Evolutionary conservation across 257 asterid species (phyloP).

Genomic region (Primulina eburnea): DNA sequence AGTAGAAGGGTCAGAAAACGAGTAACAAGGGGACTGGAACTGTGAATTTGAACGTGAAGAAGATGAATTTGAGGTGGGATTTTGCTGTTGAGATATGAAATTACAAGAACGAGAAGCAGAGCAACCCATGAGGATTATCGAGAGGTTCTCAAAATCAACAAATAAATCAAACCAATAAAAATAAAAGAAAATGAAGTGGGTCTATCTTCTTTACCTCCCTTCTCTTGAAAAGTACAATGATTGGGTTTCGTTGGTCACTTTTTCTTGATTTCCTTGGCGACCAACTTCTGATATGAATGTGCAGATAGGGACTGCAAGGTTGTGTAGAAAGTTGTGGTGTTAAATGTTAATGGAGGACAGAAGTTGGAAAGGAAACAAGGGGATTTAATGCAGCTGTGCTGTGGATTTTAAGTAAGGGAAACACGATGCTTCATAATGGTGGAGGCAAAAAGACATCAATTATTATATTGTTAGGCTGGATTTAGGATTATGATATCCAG

Average conservation of each 20-base stretch:
- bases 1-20: slow-evolving; percentile 51
- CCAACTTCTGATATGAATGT: neutral
- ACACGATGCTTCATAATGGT: neutral
- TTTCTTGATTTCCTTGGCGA: slow-evolving; percentile 1
- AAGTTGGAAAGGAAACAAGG: neutral
- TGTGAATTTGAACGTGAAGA: slow-evolving; percentile 41
- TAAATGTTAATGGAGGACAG: neutral
- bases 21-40: slow-evolving; percentile 41
- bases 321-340: neutral
- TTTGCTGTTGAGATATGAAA: slow-evolving; percentile 45
- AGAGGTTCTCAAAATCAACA: slow-evolving; percentile 16
- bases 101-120: slow-evolving; percentile 62
- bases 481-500: neutral
- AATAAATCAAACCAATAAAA: neutral
- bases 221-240: slow-evolving; percentile 27
- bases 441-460: neutral
- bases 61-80: slow-evolving; percentile 45
- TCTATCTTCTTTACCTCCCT: neutral
- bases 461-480: neutral
- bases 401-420: neutral
- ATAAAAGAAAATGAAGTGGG: slow-evolving; percentile 25
- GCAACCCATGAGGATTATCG: slow-evolving; percentile 49
- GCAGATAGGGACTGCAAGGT: slow-evolving; percentile 14
- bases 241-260: slow-evolving; percentile 16
- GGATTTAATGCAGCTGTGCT: slow-evolving; percentile 30